Evolutionary conservation across 768 basidiomycete species (phyloP).

Genomic region (Omphalotus guepiniiformis): DNA sequence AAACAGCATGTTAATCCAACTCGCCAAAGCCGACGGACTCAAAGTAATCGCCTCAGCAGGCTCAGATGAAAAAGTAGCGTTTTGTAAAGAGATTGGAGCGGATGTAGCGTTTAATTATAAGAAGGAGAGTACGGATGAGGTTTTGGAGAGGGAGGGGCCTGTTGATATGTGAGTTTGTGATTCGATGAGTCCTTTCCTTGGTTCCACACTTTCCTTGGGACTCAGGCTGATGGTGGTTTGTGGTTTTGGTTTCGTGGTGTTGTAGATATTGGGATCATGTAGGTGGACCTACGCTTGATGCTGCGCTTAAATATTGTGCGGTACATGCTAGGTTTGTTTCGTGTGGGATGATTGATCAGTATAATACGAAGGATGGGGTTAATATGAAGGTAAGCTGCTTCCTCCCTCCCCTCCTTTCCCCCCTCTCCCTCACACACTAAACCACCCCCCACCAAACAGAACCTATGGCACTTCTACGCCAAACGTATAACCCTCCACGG

Average conservation of each 20-base stretch:
- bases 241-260: neutral
- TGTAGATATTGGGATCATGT: conserved; percentile 54
- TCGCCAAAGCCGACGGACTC: conserved; percentile 46
- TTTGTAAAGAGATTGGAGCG: conserved; percentile 55
- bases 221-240: neutral
- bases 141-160: conserved; percentile 52
- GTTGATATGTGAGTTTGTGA: conserved; percentile 34
- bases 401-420: neutral
- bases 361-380: conserved; percentile 6
- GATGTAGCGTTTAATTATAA: conserved; percentile 78
- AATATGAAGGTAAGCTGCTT: conserved; percentile 4
- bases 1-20: conserved; percentile 37
- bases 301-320: conserved; percentile 44
- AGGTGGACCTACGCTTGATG: conserved; percentile 56
- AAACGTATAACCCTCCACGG: conserved; percentile 20
- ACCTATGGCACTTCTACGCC: conserved; percentile 6
- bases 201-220: neutral
- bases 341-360: conserved; percentile 6
- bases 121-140: conserved; percentile 45
- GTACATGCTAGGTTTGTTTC: conserved; percentile 45
- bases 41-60: conserved; percentile 73
- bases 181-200: neutral
- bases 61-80: conserved; percentile 68
- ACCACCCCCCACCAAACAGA: conserved; percentile 1
- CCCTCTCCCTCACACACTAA: neutral